phyloP scores from a whole-genome alignment of 371 early-diverging fungal genomes.

The Rhizopus arrhizus region DNA sequence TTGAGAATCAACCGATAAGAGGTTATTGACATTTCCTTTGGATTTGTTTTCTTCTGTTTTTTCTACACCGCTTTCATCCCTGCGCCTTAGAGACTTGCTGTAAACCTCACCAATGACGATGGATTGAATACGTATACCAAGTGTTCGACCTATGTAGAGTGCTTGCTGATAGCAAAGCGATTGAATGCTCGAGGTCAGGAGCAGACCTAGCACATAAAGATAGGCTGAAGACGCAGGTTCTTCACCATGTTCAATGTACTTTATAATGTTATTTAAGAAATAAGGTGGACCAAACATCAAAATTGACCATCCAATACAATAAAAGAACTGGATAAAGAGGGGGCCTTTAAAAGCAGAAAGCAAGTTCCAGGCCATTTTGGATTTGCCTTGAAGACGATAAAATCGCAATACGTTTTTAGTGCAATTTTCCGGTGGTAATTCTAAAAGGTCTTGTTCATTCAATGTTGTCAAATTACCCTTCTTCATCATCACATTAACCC shows the following conservation, averaged over 20 bases:
- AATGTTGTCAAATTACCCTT: conserved; percentile 52
- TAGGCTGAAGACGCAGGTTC: conserved; percentile 47
- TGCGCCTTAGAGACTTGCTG: conserved; percentile 57
- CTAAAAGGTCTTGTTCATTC: conserved; percentile 55
- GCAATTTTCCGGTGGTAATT: conserved; percentile 41
- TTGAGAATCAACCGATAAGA: conserved; percentile 62
- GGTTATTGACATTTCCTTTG: conserved; percentile 53
- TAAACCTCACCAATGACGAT: conserved; percentile 66
- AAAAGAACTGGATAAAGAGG: conserved; percentile 43
- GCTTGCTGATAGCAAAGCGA: conserved; percentile 55
- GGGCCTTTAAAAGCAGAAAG: conserved; percentile 37
- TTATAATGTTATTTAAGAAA: conserved; percentile 60
- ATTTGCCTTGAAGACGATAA: conserved; percentile 16
- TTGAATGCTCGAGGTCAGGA: conserved; percentile 51
- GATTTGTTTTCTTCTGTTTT: conserved; percentile 30
- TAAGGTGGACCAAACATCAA: conserved; percentile 59
- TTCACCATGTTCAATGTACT: conserved; percentile 51
- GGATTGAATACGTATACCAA: conserved; percentile 57
- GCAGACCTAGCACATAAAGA: conserved; percentile 62
- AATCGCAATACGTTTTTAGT: conserved; percentile 35
- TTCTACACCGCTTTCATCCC: conserved; percentile 41
- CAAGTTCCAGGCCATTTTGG: conserved; percentile 28
- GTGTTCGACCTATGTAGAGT: conserved; percentile 58
- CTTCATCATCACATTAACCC: conserved; percentile 57
- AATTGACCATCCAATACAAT: conserved; percentile 52